Percentiles rank a stretch among this genome's conserved stretches.
Evolutionary conservation across 768 basidiomycete genomes (phyloP).

Genomic region (Mycena leptocephala): DNA sequence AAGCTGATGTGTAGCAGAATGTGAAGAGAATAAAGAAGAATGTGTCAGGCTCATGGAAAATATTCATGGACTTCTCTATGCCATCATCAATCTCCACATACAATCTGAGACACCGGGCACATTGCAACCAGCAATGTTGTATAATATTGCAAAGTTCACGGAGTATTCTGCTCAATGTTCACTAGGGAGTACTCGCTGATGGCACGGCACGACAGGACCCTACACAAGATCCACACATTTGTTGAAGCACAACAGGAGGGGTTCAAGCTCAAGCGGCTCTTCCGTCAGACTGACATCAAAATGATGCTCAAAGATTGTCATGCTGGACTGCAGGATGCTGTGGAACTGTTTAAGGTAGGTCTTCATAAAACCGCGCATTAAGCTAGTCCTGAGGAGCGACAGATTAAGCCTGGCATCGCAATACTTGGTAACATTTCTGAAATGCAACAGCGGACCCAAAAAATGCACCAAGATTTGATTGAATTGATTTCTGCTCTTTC

Average conservation of each 20-base stretch:
- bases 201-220: too few species aligned
- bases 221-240: neutral
- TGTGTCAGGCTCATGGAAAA: neutral
- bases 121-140: neutral
- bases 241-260: too few species aligned
- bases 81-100: neutral
- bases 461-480: neutral
- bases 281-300: constrained; percentile 1
- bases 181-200: too few species aligned
- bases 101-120: neutral
- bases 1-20: neutral
- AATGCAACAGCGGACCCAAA: neutral
- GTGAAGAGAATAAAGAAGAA: neutral
- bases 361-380: neutral
- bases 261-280: too few species aligned
- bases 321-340: neutral
- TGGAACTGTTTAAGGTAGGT: neutral
- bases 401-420: too few species aligned
- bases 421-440: too few species aligned
- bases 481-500: neutral
- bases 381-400: neutral
- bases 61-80: neutral
- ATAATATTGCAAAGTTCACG: neutral
- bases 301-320: constrained; percentile 11
- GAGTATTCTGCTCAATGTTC: too few species aligned